These are phyloP conservation scores for Gamsiella multidivaricata DNA, from an alignment of 192 early-diverging fungal species.

Conservation along the genomic window DNA sequence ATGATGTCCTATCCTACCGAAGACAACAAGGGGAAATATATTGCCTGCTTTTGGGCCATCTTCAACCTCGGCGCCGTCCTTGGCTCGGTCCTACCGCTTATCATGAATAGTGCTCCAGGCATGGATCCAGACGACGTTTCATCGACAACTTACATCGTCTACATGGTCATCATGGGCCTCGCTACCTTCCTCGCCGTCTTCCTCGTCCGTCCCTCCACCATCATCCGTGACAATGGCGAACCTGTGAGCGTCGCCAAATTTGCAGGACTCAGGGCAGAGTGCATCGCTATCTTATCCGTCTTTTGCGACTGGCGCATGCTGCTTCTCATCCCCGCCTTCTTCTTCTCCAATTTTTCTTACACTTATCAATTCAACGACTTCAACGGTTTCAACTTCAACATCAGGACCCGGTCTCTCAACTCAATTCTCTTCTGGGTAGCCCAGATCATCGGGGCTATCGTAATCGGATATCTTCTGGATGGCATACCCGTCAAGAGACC, in stretches of 20 bases:
- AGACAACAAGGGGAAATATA: constrained; percentile 79
- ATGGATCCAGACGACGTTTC: constrained; percentile 52
- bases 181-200: constrained; percentile 67
- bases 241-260: constrained; percentile 74
- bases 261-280: constrained; percentile 67
- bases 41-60: constrained; percentile 87
- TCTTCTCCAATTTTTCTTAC: constrained; percentile 82
- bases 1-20: constrained; percentile 88
- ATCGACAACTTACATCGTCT: constrained; percentile 81
- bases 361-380: constrained; percentile 69
- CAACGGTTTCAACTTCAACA: constrained; percentile 71
- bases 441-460: constrained; percentile 75
- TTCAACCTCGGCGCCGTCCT: constrained; percentile 84
- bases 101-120: constrained; percentile 58
- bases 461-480: constrained; percentile 74
- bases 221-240: constrained; percentile 73
- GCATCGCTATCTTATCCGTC: constrained; percentile 62
- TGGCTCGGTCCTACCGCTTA: constrained; percentile 77
- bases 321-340: constrained; percentile 72
- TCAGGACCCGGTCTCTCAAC: constrained; percentile 77
- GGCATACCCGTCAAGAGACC: constrained; percentile 58
- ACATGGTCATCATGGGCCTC: constrained; percentile 74
- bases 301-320: constrained; percentile 75
- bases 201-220: constrained; percentile 64
- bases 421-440: constrained; percentile 77